phyloP scores from a whole-genome alignment of 2,329 filamentous ascomycete species.

The Coniochaeta sp. region DNA sequence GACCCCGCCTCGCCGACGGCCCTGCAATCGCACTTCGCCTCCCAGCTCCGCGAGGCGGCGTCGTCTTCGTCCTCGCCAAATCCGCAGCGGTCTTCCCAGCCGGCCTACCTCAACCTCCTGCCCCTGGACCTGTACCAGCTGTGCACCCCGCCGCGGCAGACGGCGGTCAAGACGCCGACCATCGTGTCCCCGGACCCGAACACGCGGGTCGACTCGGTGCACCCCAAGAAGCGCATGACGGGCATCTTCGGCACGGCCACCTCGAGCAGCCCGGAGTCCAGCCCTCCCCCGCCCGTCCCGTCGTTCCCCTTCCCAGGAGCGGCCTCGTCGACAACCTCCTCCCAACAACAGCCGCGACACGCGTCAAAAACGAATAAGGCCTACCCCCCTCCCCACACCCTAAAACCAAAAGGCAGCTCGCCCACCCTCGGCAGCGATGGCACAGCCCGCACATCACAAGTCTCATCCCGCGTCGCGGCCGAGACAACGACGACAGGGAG shows the following conservation, averaged over 20 bases:
- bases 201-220: background rate
- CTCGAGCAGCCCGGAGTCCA: conserved; percentile 2
- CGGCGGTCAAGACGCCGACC: background rate
- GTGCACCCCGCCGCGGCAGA: background rate
- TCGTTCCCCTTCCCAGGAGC: background rate
- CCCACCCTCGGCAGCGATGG: conserved; percentile 1
- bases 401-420: conserved; percentile 3
- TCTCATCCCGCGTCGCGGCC: too few species aligned
- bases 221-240: conserved; percentile 35
- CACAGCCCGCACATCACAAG: background rate
- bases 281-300: background rate
- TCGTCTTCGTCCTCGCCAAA: background rate
- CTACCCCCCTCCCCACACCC: conserved; percentile 4
- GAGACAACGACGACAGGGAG: too few species aligned
- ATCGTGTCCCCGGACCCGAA: background rate
- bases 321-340: background rate
- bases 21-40: background rate
- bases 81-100: background rate
- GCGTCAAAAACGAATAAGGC: background rate
- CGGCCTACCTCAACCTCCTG: background rate
- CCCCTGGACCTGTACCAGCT: background rate
- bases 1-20: background rate
- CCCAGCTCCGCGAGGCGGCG: background rate
- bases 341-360: background rate
- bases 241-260: conserved; percentile 15